These are phyloP conservation scores for Arachis monticola DNA, from an alignment of 331 rosid genomes.

Conservation along the genomic window DNA sequence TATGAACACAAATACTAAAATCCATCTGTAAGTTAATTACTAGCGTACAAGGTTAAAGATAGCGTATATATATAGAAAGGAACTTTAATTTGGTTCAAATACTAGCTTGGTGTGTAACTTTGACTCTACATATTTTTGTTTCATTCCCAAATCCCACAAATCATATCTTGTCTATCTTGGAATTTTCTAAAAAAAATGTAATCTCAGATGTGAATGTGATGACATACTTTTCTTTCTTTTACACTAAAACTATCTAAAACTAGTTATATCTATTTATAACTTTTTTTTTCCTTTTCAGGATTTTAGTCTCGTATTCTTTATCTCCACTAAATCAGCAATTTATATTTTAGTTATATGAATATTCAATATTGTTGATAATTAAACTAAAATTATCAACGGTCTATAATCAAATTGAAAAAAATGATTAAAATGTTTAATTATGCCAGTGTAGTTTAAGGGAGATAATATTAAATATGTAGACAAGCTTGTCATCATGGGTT, in stretches of 20 bases:
- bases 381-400: too few relatives aligned
- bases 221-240: background rate
- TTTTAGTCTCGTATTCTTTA: constrained; percentile 12
- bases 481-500: too few relatives aligned
- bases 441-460: too few relatives aligned
- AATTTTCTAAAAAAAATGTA: background rate
- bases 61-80: background rate
- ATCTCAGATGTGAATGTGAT: background rate
- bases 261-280: background rate
- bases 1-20: background rate
- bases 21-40: background rate
- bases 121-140: constrained; percentile 5
- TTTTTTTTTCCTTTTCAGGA: background rate
- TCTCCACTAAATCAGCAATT: background rate
- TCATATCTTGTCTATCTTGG: background rate
- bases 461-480: too few relatives aligned
- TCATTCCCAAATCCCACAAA: constrained; percentile 5
- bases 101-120: constrained; percentile 12
- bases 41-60: background rate
- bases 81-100: background rate
- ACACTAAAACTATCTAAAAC: background rate
- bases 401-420: too few relatives aligned
- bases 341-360: too few relatives aligned
- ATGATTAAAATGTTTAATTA: too few relatives aligned
- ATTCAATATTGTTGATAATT: too few relatives aligned